A percentile compares a stretch with the other conserved stretches of the same genome.
phyloP scores from a whole-genome alignment of 208 protist genomes.

The Trypanosoma scelopori region DNA sequence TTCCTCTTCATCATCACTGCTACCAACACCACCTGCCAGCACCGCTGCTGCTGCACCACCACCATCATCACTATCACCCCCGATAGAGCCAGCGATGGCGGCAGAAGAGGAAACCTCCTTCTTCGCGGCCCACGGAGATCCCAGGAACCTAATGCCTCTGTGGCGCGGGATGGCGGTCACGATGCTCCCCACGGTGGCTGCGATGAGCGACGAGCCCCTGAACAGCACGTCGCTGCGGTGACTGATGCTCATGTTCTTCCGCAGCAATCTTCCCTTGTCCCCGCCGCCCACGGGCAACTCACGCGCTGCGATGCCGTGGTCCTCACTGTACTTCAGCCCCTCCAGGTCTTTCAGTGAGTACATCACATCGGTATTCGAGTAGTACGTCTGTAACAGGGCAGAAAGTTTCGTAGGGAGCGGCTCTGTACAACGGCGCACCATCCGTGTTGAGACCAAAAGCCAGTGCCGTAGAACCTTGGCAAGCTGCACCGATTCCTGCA shows the following conservation, averaged over 20 bases:
- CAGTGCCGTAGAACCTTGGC: conserved; percentile 16
- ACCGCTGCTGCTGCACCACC: too few species aligned
- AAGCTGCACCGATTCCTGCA: conserved; percentile 8
- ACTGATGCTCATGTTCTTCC: background rate
- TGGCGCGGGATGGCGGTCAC: background rate
- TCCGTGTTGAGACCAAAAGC: conserved; percentile 3
- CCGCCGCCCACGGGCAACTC: background rate
- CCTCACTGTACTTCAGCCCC: conserved; percentile 19
- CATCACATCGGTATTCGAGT: conserved; percentile 11
- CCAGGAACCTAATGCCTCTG: background rate
- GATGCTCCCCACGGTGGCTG: conserved; percentile 2
- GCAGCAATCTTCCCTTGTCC: background rate
- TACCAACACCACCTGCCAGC: background rate
- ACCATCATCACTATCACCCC: background rate
- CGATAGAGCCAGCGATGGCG: background rate
- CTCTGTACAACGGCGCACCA: conserved; percentile 1
- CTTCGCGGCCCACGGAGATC: background rate
- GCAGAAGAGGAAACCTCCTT: too few species aligned
- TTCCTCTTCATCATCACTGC: background rate
- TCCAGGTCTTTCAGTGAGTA: conserved; percentile 20
- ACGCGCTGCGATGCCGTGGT: conserved; percentile 1
- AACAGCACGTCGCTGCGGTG: background rate
- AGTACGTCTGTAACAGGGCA: conserved; percentile 12
- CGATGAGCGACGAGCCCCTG: background rate
- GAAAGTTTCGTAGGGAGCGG: background rate